A percentile compares a stretch with the other conserved stretches of the same genome.
Evolutionary conservation across 2,329 filamentous ascomycete genomes (phyloP).

Genomic region (Aspergillus ruber): DNA sequence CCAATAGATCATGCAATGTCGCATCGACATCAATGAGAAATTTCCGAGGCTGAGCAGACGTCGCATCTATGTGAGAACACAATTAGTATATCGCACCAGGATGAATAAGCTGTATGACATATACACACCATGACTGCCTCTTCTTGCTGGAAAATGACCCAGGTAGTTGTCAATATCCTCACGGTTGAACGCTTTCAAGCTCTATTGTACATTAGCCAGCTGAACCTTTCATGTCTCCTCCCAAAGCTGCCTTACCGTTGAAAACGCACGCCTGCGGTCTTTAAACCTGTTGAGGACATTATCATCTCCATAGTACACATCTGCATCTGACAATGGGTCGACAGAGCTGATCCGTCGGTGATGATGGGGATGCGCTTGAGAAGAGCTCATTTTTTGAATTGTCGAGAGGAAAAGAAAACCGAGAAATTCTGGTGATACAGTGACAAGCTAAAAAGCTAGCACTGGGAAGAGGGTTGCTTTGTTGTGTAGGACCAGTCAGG

Average conservation of each 20-base stretch:
- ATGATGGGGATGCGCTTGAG: conserved; percentile 22
- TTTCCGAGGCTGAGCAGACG: conserved; percentile 61
- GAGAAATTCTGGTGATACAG: background rate
- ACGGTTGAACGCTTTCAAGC: conserved; percentile 30
- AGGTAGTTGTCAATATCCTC: conserved; percentile 30
- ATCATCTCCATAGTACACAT: conserved; percentile 54
- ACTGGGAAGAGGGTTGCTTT: too few species aligned
- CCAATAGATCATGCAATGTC: conserved; percentile 70
- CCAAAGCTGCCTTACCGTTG: conserved; percentile 41
- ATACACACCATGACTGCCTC: conserved; percentile 41
- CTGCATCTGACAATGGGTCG: conserved; percentile 53
- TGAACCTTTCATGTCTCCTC: conserved; percentile 9
- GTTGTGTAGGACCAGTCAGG: too few species aligned
- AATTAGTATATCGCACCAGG: too few species aligned
- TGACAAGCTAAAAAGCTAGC: background rate
- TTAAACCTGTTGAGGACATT: conserved; percentile 42
- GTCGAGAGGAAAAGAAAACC: background rate
- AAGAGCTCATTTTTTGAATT: conserved; percentile 33
- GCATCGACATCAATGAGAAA: conserved; percentile 83
- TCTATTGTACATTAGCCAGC: conserved; percentile 19
- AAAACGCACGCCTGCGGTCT: conserved; percentile 48
- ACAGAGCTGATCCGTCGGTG: conserved; percentile 37
- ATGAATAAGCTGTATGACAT: background rate
- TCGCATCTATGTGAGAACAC: conserved; percentile 56
- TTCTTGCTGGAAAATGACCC: conserved; percentile 28